Percentiles rank a stretch among this genome's conserved stretches.
These are phyloP conservation scores for Cryomyces minteri DNA, from an alignment of 495 filamentous ascomycete species.

Conservation along the genomic window DNA sequence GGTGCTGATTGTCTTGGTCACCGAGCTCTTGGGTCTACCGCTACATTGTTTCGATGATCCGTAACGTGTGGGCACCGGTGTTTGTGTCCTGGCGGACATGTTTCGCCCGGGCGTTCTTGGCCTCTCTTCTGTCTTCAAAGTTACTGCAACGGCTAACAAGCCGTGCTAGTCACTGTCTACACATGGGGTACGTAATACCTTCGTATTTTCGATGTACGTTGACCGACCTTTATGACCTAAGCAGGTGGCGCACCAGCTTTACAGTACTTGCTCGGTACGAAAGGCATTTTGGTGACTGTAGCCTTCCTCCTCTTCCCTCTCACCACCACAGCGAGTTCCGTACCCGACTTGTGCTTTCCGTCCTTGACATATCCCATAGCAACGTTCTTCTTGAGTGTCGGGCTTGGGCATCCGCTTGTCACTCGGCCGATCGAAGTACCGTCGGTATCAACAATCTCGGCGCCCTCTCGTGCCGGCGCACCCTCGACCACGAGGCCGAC, in stretches of 20 bases:
- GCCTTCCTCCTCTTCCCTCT: slow-evolving; percentile 68
- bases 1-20: too few species aligned
- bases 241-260: slow-evolving; percentile 8
- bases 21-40: too few species aligned
- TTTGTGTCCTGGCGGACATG: too few species aligned
- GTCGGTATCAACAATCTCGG: slow-evolving; percentile 46
- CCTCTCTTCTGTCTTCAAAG: too few species aligned
- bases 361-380: slow-evolving; percentile 89
- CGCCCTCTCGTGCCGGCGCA: slow-evolving; percentile 79
- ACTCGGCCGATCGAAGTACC: slow-evolving; percentile 47
- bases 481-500: slow-evolving; percentile 73
- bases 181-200: too few species aligned
- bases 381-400: slow-evolving; percentile 70
- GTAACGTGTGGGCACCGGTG: too few species aligned
- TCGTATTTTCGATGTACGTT: too few species aligned
- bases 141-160: too few species aligned
- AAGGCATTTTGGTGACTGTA: slow-evolving; percentile 81
- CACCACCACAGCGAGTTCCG: slow-evolving; percentile 62
- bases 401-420: slow-evolving; percentile 80
- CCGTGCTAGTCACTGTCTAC: too few species aligned
- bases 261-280: slow-evolving; percentile 65
- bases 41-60: too few species aligned
- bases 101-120: too few species aligned
- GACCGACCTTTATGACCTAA: background rate
- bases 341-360: slow-evolving; percentile 72